Evolutionary conservation across 306 rosid species (phyloP).

Genomic region (Chamaecrista fasciculata): DNA sequence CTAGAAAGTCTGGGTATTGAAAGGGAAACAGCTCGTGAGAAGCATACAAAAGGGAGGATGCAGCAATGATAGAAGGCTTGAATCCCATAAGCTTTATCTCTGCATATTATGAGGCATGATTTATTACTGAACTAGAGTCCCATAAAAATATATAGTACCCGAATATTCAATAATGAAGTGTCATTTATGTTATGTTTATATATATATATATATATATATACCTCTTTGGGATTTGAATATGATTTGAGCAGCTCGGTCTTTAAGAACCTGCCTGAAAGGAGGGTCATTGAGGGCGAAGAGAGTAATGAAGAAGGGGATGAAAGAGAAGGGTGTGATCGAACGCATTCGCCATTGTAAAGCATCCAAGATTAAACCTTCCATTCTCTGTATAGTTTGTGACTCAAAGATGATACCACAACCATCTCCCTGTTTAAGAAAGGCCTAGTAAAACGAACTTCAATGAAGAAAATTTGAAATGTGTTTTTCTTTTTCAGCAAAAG

Average conservation of each 20-base stretch:
- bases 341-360: constrained; percentile 92
- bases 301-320: constrained; percentile 58
- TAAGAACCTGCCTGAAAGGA: constrained; percentile 54
- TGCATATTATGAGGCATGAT: constrained; percentile 31
- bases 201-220: constrained; percentile 7
- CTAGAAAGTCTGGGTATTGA: constrained; percentile 64
- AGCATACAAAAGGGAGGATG: constrained; percentile 73
- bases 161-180: too few species aligned
- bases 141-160: too few species aligned
- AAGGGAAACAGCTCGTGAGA: constrained; percentile 80
- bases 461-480: too few species aligned
- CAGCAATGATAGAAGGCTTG: constrained; percentile 82
- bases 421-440: constrained; percentile 46
- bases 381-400: constrained; percentile 70
- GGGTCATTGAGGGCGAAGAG: constrained; percentile 56
- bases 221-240: constrained; percentile 80
- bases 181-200: too few species aligned
- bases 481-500: too few species aligned
- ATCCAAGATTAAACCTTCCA: constrained; percentile 78
- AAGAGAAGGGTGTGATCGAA: constrained; percentile 90
- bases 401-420: constrained; percentile 74
- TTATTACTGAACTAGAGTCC: not conserved
- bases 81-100: constrained; percentile 70
- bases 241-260: constrained; percentile 69
- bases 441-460: not conserved